Evolutionary conservation across 768 basidiomycete genomes (phyloP), one percentile per base, ranked within the genome.

Genomic region (Mycena albidolilacea): DNA sequence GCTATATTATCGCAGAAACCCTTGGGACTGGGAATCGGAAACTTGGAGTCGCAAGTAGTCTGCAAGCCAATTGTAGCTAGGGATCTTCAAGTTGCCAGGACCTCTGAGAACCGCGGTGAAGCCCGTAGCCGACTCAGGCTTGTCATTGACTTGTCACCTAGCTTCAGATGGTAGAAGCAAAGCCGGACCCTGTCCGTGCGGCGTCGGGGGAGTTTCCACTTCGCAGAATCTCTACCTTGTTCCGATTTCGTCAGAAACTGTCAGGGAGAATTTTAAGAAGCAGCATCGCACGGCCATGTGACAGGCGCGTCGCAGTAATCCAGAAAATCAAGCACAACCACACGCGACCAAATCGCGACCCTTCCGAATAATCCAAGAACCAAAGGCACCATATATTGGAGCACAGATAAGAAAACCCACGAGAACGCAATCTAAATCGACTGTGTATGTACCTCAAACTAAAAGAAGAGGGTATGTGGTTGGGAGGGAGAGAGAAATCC

Each of bases 121-220:
- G 35, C 38, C 35, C n/a, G 60, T 48, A 48, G n/a, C 57, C 66
- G 57, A 50, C 57, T n/a, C n/a, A n/a, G n/a, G n/a, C n/a, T 23
- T 23, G 23, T 23, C 23, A 23, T 23, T 23, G 23, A 23, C 23
- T 57, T 50, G 64, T 65, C 21, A 38, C 50, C 23, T 1, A 14
- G 41, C 3, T 52, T 19, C 35, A 21, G 48, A 17, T 37, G 11
- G 5, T 17, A 52, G 63, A 64, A 55, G 54, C 37, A 59, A 39
- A 39, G 19, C 19, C 37, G 58, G 4, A 19, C 37, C 8, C 19
- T 14, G 58, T 15, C 58, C 37, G 59, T 12, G 17, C 48, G n/a
- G 59, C 59, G 23, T 54, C 59, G 59, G 12, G 7, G 35, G 11
- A 23, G 63, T 38, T 61, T 64, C 63, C 63, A 64, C 39, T 64